These are phyloP conservation scores for Carex scoparia DNA, from an alignment of 176 grass and related monocot species.

Conservation along the genomic window DNA sequence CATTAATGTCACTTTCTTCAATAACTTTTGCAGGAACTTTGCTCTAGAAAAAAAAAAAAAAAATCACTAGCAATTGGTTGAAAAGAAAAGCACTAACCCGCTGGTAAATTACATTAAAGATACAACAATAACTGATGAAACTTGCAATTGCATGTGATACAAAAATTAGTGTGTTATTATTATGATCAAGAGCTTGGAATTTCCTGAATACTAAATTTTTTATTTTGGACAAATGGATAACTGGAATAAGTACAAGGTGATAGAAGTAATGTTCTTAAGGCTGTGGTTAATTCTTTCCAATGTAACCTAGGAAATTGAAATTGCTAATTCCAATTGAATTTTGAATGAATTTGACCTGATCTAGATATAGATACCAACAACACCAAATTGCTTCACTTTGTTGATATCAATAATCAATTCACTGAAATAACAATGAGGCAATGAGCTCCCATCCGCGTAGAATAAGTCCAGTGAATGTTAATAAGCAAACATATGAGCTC, in stretches of 20 bases:
- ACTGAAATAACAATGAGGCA: background rate
- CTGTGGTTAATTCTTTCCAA: background rate
- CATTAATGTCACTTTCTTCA: conserved; percentile 45
- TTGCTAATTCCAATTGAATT: background rate
- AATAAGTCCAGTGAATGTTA: background rate
- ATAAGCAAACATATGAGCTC: background rate
- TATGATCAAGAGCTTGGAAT: background rate
- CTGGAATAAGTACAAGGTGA: background rate
- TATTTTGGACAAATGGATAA: background rate
- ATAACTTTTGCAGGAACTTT: conserved; percentile 40
- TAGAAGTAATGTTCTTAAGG: background rate
- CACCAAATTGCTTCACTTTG: background rate
- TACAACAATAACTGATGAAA: background rate
- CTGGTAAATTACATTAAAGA: background rate
- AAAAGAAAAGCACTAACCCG: background rate
- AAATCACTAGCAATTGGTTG: conserved; percentile 14
- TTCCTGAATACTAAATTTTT: background rate
- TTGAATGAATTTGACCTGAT: background rate
- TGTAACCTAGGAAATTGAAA: background rate
- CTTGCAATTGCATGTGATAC: background rate
- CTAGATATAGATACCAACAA: background rate
- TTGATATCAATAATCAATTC: background rate
- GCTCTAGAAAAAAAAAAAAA: conserved; percentile 36
- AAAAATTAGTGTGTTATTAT: background rate
- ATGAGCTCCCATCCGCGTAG: background rate